A percentile compares a stretch with the other conserved stretches of the same genome.
Evolutionary conservation across 2,329 filamentous ascomycete genomes (phyloP).

Genomic region (Xylariaceae sp.): DNA sequence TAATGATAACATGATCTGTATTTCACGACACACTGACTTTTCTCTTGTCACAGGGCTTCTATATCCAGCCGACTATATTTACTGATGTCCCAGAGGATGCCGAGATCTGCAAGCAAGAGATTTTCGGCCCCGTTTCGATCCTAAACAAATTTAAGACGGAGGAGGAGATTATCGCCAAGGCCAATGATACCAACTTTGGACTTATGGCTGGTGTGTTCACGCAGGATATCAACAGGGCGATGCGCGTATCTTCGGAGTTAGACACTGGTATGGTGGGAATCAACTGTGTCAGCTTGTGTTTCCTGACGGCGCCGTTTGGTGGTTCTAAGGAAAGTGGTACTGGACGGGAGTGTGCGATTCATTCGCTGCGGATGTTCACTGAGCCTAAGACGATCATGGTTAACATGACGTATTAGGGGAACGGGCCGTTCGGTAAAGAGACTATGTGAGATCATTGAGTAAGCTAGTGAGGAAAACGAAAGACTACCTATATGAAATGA

Average conservation of each 20-base stretch:
- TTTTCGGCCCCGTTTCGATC: constrained; percentile 64
- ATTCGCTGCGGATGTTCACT: constrained; percentile 55
- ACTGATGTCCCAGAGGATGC: constrained; percentile 49
- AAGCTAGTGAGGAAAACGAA: no score
- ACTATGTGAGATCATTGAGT: no score
- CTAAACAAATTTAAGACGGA: constrained; percentile 63
- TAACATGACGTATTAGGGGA: constrained; percentile 40
- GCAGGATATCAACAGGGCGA: constrained; percentile 67
- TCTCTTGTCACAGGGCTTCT: constrained; percentile 45
- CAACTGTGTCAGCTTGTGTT: constrained; percentile 55
- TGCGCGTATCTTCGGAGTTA: constrained; percentile 59
- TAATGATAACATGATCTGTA: constrained; percentile 43
- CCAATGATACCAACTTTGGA: constrained; percentile 60
- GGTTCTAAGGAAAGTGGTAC: constrained; percentile 58
- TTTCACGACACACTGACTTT: background rate
- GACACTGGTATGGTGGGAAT: constrained; percentile 76
- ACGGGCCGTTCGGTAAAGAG: no score
- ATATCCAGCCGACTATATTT: constrained; percentile 56
- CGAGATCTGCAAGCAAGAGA: constrained; percentile 59
- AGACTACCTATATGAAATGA: background rate
- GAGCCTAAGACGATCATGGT: constrained; percentile 59
- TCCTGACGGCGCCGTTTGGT: constrained; percentile 54
- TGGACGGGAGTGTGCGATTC: constrained; percentile 56
- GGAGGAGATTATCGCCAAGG: constrained; percentile 59
- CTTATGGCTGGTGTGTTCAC: constrained; percentile 62